A percentile compares a stretch with the other conserved stretches of the same genome.
Evolutionary conservation across 2,329 filamentous ascomycete genomes (phyloP).

Genomic region (Clathrospora elynae): DNA sequence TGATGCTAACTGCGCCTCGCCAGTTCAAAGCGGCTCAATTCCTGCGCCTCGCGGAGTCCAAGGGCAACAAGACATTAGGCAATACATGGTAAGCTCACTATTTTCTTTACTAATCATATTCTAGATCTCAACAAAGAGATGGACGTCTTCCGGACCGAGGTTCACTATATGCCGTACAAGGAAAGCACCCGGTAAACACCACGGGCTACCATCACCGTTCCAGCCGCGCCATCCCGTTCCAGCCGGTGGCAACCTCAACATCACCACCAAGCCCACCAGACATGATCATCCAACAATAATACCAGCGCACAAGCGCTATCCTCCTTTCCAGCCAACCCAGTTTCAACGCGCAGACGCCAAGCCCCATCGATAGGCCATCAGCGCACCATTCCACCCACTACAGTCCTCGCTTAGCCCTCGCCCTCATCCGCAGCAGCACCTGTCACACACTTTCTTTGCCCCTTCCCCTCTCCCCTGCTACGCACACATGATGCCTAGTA

Average conservation of each 20-base stretch:
- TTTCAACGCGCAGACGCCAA: constrained; percentile 44
- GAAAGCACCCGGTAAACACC: constrained; percentile 15
- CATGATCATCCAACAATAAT: constrained; percentile 29
- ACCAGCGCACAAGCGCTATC: constrained; percentile 25
- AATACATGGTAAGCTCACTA: constrained; percentile 78
- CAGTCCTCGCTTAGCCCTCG: constrained; percentile 42
- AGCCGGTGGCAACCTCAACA: constrained; percentile 25
- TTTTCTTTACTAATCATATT: constrained; percentile 13
- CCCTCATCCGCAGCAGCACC: constrained; percentile 38
- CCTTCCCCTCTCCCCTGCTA: constrained; percentile 21
- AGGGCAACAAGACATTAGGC: constrained; percentile 86
- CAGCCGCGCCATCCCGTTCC: constrained; percentile 22
- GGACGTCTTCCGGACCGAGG: constrained; percentile 26
- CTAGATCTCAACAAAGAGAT: constrained; percentile 23
- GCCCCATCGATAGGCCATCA: constrained; percentile 35
- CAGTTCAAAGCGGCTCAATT: constrained; percentile 85
- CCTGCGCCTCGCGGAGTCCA: constrained; percentile 86
- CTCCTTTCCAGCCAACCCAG: constrained; percentile 19
- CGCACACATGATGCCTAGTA: constrained; percentile 25
- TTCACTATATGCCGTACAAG: constrained; percentile 14
- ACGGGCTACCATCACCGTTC: constrained; percentile 15
- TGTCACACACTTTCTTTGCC: constrained; percentile 37
- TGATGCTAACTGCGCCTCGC: constrained; percentile 47
- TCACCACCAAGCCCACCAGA: constrained; percentile 33
- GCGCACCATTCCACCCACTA: constrained; percentile 24